Evolutionary conservation across 345 rosid genomes (phyloP).

Genomic region (Aegle marmelos): DNA sequence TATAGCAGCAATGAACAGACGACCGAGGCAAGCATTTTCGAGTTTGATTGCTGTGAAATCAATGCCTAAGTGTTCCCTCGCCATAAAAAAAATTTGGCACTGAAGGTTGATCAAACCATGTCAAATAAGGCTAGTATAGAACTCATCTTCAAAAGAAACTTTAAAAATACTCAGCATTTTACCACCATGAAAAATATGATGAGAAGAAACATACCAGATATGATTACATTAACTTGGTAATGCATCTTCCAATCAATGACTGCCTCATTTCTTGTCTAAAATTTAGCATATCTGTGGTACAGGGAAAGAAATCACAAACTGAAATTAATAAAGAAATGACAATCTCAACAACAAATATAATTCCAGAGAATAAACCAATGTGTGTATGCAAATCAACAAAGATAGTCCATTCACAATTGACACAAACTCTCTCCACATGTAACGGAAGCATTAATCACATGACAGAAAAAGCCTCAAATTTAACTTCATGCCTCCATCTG

Average conservation of each 20-base stretch:
- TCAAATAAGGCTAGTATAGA: not conserved
- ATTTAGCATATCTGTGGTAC: not conserved
- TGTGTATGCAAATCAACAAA: not conserved
- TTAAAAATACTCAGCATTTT: not conserved
- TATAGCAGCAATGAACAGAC: conserved; percentile 42
- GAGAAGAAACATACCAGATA: not conserved
- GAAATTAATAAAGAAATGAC: not conserved
- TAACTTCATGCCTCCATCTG: too few relatives aligned
- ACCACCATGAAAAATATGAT: not conserved
- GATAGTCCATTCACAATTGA: not conserved
- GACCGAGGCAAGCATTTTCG: conserved; percentile 88
- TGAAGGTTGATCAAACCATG: not conserved
- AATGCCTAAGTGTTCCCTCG: not conserved
- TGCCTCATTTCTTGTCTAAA: not conserved
- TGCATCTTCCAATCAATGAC: not conserved
- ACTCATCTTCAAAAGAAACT: not conserved
- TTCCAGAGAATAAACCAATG: not conserved
- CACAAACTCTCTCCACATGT: not conserved
- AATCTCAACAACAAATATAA: not conserved
- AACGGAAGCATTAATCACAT: not conserved
- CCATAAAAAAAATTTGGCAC: not conserved
- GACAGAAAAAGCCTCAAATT: not conserved
- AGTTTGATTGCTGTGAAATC: conserved; percentile 83
- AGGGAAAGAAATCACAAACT: not conserved
- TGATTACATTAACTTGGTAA: not conserved